Evolutionary conservation across 306 rosid species (phyloP).

Genomic region (Begonia fuchsioides): DNA sequence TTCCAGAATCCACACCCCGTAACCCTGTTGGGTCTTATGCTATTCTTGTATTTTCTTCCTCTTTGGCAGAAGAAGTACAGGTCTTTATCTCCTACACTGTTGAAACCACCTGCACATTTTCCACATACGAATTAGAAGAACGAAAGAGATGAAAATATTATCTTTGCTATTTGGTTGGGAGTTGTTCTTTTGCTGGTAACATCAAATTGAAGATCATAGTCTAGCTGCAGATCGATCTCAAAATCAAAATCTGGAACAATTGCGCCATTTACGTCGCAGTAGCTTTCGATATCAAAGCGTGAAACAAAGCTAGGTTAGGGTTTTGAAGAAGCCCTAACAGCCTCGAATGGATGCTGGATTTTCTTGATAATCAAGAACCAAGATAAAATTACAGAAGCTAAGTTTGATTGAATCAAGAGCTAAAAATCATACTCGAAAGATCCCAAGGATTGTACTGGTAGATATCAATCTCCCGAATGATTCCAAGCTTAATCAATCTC

Average conservation of each 20-base stretch:
- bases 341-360: not conserved
- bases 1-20: conserved; percentile 27
- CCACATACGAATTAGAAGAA: not conserved
- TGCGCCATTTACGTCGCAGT: no score
- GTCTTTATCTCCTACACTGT: conserved; percentile 19
- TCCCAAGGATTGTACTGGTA: conserved; percentile 31
- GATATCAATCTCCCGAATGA: conserved; percentile 80
- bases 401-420: not conserved
- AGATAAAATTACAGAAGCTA: not conserved
- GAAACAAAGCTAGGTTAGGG: no score
- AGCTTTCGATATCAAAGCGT: no score
- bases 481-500: conserved; percentile 38
- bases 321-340: no score
- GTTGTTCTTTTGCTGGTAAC: no score
- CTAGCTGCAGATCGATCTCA: no score
- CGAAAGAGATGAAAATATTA: no score
- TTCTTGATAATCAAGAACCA: no score
- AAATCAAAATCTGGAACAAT: no score
- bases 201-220: no score
- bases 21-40: conserved; percentile 26
- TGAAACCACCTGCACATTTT: conserved; percentile 10
- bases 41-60: conserved; percentile 24
- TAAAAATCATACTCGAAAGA: conserved; percentile 59
- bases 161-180: no score
- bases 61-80: conserved; percentile 25